phyloP scores from a whole-genome alignment of 768 basidiomycete genomes.

The Epithele typhae region DNA sequence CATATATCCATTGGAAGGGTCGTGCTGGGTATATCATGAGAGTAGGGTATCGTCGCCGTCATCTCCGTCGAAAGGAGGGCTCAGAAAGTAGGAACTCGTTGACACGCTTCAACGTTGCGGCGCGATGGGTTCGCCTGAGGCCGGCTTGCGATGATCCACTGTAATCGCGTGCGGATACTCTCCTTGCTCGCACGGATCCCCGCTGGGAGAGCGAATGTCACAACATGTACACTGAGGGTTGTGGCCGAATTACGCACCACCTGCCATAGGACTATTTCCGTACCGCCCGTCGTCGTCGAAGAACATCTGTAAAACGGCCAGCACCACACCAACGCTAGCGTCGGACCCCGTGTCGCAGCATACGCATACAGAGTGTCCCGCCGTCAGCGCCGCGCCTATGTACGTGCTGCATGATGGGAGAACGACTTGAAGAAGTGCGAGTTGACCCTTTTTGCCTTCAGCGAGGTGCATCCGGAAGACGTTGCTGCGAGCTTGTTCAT shows the following conservation, averaged over 20 bases:
- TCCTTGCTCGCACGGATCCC: constrained; percentile 43
- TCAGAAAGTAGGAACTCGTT: constrained; percentile 67
- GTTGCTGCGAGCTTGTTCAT: neutral
- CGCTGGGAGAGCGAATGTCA: neutral
- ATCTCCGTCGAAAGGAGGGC: constrained; percentile 15
- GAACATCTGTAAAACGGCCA: constrained; percentile 52
- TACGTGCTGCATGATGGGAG: constrained; percentile 49
- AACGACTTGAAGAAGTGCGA: constrained; percentile 33
- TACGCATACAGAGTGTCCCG: constrained; percentile 39
- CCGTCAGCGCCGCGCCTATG: constrained; percentile 35
- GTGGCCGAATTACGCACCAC: too few species aligned
- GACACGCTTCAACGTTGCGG: constrained; percentile 70
- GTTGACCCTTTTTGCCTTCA: constrained; percentile 22
- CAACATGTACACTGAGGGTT: too few species aligned
- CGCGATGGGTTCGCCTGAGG: constrained; percentile 82
- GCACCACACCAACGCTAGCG: constrained; percentile 55
- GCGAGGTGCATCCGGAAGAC: constrained; percentile 17
- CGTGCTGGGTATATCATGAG: neutral
- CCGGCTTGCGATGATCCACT: constrained; percentile 79
- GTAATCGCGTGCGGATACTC: constrained; percentile 65
- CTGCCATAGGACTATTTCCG: neutral
- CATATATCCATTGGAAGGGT: neutral
- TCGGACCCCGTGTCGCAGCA: constrained; percentile 60
- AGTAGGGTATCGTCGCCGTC: neutral
- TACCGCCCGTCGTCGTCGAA: constrained; percentile 60